These are phyloP conservation scores for Dissophora ornata DNA, from an alignment of 192 early-diverging fungal species.

Conservation along the genomic window DNA sequence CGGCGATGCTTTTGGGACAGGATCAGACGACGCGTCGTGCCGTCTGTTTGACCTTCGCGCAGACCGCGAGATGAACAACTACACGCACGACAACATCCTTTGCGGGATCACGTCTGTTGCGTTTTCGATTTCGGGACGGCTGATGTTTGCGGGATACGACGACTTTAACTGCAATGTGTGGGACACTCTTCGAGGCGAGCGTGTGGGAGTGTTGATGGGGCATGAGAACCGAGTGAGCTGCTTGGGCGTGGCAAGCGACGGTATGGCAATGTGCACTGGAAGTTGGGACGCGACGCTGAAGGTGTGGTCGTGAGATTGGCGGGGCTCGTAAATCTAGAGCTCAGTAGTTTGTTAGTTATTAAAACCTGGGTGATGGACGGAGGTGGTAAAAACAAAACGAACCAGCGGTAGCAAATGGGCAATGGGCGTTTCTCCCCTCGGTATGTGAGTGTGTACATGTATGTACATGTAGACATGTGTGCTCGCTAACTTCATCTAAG, in stretches of 20 bases:
- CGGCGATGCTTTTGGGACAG: conserved; percentile 97
- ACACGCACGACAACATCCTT: conserved; percentile 97
- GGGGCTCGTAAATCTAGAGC: neutral
- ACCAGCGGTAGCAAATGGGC: too few relatives aligned
- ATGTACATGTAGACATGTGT: too few relatives aligned
- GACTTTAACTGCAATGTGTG: conserved; percentile 99
- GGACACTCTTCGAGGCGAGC: conserved; percentile 97
- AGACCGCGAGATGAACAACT: conserved; percentile 97
- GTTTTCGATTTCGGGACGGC: conserved; percentile 95
- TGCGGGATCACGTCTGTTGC: conserved; percentile 99
- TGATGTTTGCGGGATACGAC: conserved; percentile 99
- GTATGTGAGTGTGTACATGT: too few relatives aligned
- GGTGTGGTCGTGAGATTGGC: conserved; percentile 72
- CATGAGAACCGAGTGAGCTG: conserved; percentile 99
- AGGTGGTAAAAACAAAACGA: too few relatives aligned
- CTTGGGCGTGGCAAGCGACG: conserved; percentile 95
- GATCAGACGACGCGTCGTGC: conserved; percentile 98
- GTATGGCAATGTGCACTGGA: conserved; percentile 98
- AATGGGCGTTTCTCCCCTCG: too few relatives aligned
- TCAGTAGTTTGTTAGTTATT: too few relatives aligned
- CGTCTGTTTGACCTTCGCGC: conserved; percentile 97
- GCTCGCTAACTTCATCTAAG: too few relatives aligned
- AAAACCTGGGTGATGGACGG: too few relatives aligned
- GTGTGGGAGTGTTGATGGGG: conserved; percentile 91
- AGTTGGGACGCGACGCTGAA: conserved; percentile 98